Evolutionary conservation across 495 filamentous ascomycete genomes (phyloP).

Genomic region (Neurospora discreta): DNA sequence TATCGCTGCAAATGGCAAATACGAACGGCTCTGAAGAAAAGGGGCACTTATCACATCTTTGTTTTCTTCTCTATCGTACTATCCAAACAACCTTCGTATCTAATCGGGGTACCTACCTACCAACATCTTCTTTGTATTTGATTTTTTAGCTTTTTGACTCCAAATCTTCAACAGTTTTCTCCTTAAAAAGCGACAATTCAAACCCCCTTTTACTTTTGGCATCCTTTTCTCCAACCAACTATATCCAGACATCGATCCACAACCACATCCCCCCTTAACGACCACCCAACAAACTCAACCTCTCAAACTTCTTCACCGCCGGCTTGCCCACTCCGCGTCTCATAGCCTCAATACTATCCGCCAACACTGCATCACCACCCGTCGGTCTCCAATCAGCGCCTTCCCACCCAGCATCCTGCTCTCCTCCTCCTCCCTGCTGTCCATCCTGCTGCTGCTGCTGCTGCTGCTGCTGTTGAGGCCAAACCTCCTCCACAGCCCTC

Average conservation of each 20-base stretch:
- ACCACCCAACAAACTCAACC: constrained; percentile 34
- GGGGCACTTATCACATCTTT: not conserved
- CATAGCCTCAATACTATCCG: constrained; percentile 36
- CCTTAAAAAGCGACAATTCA: not conserved
- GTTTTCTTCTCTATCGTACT: not conserved
- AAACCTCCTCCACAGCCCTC: constrained; percentile 55
- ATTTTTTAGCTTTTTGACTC: not conserved
- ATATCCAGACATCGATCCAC: not conserved
- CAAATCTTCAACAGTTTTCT: not conserved
- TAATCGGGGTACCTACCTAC: not conserved
- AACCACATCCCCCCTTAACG: not conserved
- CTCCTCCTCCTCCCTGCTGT: constrained; percentile 4
- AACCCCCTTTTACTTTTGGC: not conserved
- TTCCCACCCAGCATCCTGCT: constrained; percentile 15
- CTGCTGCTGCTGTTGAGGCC: constrained; percentile 28
- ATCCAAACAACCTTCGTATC: not conserved
- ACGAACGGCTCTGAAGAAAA: not conserved
- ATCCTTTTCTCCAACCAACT: not conserved
- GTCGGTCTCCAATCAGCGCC: constrained; percentile 20
- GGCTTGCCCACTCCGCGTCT: constrained; percentile 35
- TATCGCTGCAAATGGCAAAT: not conserved
- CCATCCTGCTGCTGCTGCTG: not conserved
- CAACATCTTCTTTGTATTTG: not conserved
- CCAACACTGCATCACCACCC: constrained; percentile 41
- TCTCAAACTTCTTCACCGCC: constrained; percentile 34